These are phyloP conservation scores for Mycena amicta DNA, from an alignment of 768 basidiomycete species.

Conservation along the genomic window DNA sequence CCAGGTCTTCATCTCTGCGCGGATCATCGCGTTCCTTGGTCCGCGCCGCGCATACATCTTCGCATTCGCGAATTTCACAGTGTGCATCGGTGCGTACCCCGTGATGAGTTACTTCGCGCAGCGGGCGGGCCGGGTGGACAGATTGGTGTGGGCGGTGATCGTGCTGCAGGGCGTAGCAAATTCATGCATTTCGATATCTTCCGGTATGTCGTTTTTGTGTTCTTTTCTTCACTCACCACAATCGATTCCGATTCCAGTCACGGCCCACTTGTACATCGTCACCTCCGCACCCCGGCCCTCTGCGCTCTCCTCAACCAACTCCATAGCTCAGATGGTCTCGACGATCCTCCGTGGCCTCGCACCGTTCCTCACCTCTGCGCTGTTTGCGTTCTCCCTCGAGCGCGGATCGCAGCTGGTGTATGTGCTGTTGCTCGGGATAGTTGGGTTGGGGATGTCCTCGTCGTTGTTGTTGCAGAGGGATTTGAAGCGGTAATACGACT, in stretches of 20 bases:
- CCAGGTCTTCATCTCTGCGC: constrained; percentile 48
- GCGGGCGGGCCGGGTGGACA: constrained; percentile 16
- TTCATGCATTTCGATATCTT: constrained; percentile 11
- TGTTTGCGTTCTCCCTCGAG: constrained; percentile 57
- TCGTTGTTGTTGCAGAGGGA: constrained; percentile 13
- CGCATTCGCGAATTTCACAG: constrained; percentile 23
- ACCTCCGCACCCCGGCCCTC: constrained; percentile 43
- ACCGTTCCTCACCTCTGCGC: constrained; percentile 55
- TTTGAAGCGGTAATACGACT: neutral
- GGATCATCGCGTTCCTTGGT: constrained; percentile 46
- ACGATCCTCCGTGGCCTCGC: constrained; percentile 53
- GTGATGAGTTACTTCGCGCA: constrained; percentile 19
- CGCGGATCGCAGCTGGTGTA: constrained; percentile 49
- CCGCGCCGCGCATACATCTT: constrained; percentile 44
- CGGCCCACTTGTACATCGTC: constrained; percentile 47
- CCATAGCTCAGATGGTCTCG: constrained; percentile 55
- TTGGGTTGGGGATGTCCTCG: constrained; percentile 29
- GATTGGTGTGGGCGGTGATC: constrained; percentile 17
- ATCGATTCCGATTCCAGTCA: constrained; percentile 28
- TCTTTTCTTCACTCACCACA: neutral
- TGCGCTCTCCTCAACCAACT: constrained; percentile 55
- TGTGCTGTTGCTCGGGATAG: constrained; percentile 34
- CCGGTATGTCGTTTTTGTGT: neutral
- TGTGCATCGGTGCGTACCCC: constrained; percentile 23
- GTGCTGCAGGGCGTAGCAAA: constrained; percentile 19